phyloP scores from a whole-genome alignment of 306 rosid genomes.

The Medicago lupulina region DNA sequence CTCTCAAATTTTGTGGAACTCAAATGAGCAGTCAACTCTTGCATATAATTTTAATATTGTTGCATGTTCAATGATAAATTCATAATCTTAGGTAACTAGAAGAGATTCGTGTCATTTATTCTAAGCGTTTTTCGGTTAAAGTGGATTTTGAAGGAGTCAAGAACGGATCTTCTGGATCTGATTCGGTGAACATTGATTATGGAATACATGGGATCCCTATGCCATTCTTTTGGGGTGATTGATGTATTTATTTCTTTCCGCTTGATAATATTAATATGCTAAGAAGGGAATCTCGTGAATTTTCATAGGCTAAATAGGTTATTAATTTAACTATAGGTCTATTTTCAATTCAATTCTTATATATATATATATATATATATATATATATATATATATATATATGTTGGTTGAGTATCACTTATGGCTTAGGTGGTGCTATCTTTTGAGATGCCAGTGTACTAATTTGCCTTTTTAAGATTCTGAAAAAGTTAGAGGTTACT shows the following conservation, averaged over 20 bases:
- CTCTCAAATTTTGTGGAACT: no score
- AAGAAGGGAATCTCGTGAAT: slow-evolving; percentile 1
- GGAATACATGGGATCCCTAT: slow-evolving; percentile 12
- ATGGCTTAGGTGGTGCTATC: background rate
- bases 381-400: no score
- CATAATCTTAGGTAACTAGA: no score
- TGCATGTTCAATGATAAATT: no score
- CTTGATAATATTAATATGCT: background rate
- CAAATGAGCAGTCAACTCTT: no score
- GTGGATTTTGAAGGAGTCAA: background rate
- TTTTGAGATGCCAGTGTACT: slow-evolving; percentile 18
- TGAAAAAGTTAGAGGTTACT: slow-evolving; percentile 24
- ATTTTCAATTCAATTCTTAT: background rate
- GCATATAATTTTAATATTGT: no score
- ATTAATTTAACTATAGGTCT: slow-evolving; percentile 1
- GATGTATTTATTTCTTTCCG: background rate
- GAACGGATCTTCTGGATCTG: background rate
- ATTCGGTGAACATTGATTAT: background rate
- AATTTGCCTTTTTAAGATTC: slow-evolving; percentile 1
- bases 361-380: no score
- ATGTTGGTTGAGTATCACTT: slow-evolving; percentile 11
- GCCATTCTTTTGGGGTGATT: slow-evolving; percentile 8
- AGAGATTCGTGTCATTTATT: no score
- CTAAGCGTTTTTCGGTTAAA: background rate
- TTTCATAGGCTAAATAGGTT: background rate